Conservation (phyloP, 768 basidiomycete genomes). For the Hortiboletus flavorubellus region DNA sequence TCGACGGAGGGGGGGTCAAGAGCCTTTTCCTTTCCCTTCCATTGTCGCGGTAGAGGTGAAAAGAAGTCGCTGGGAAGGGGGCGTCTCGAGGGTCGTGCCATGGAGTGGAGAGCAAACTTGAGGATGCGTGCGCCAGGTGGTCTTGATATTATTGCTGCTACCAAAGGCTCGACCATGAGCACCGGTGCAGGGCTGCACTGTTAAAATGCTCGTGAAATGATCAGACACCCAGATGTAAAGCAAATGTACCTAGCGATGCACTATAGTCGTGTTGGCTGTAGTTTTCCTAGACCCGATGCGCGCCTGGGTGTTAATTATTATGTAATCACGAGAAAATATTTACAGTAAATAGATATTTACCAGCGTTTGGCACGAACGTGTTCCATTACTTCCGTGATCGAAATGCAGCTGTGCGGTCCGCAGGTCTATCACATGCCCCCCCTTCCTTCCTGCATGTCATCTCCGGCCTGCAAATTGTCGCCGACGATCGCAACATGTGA, state of each 20-base stretch:
- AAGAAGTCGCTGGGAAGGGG: conserved; percentile 49
- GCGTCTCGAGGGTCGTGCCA: conserved; percentile 29
- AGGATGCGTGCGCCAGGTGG: conserved; percentile 25
- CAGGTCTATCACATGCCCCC: conserved; percentile 6
- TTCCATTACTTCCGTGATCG: not conserved
- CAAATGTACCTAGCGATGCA: conserved; percentile 12
- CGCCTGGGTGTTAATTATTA: conserved; percentile 6
- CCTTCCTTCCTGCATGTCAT: not conserved
- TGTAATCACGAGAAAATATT: conserved; percentile 12
- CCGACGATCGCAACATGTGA: conserved; percentile 4
- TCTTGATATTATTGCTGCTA: conserved; percentile 46
- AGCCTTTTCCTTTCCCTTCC: conserved; percentile 54
- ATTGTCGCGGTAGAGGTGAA: conserved; percentile 48
- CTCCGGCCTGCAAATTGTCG: conserved; percentile 5
- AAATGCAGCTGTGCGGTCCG: not conserved
- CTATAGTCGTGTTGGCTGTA: not conserved
- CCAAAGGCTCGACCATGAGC: conserved; percentile 65
- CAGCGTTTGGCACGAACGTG: not conserved
- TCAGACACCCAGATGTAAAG: not conserved
- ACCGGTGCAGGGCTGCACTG: conserved; percentile 17
- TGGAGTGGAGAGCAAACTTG: conserved; percentile 28
- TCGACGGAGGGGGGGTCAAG: conserved; percentile 26
- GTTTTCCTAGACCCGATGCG: not conserved
- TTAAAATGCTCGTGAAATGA: not conserved
- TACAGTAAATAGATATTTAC: not conserved